A percentile compares a stretch with the other conserved stretches of the same genome.
These are phyloP conservation scores for Rhizopogon vinicolor DNA, from an alignment of 768 basidiomycete species.

Conservation along the genomic window DNA sequence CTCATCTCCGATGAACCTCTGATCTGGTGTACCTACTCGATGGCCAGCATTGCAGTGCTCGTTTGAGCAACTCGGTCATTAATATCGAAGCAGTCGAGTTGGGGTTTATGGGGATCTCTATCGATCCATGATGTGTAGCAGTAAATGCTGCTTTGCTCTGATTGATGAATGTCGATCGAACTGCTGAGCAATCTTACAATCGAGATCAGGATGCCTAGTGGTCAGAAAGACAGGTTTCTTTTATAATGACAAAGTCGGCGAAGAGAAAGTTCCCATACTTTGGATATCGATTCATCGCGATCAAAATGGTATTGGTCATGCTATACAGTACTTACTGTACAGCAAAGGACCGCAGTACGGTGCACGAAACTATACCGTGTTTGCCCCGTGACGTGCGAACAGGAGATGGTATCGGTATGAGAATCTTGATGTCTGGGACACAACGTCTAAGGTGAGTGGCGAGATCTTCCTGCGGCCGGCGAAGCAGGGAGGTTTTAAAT, in stretches of 20 bases:
- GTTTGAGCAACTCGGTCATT: neutral
- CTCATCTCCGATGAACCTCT: neutral
- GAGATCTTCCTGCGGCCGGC: neutral
- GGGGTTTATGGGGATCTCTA: constrained; percentile 1
- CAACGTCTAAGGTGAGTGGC: too few relatives aligned
- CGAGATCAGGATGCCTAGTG: neutral
- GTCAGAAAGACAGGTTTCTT: neutral
- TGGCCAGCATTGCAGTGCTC: too few relatives aligned
- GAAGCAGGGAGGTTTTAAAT: neutral
- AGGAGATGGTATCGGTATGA: neutral
- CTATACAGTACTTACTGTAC: neutral
- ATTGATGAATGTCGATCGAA: neutral
- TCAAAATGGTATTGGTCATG: neutral
- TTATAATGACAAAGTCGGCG: neutral
- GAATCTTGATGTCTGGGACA: neutral
- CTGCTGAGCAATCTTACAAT: neutral
- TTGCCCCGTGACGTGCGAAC: neutral
- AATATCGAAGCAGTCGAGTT: neutral
- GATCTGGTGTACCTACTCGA: neutral
- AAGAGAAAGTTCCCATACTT: neutral
- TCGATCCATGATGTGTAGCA: neutral
- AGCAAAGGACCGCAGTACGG: neutral
- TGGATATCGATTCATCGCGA: neutral
- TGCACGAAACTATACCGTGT: neutral
- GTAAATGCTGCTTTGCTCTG: neutral